phyloP scores from a whole-genome alignment of 2,329 filamentous ascomycete species.

The Lithohypha guttulata region DNA sequence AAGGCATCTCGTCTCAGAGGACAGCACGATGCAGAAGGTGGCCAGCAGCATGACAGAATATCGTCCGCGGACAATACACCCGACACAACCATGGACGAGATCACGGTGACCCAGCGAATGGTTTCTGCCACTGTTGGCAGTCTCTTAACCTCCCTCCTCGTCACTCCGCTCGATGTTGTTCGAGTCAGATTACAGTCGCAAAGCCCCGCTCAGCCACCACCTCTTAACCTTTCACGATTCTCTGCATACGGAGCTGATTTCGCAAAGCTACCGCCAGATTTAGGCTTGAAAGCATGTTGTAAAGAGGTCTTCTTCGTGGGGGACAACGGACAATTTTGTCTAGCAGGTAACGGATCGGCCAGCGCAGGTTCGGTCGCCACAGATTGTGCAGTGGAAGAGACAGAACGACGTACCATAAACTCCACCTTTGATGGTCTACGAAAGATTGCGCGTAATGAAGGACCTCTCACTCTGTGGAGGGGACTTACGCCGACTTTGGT shows the following conservation, averaged over 20 bases:
- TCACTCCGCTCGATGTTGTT: slow-evolving; percentile 93
- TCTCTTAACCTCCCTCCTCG: slow-evolving; percentile 76
- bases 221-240: slow-evolving; percentile 46
- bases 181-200: slow-evolving; percentile 91
- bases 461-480: slow-evolving; percentile 75
- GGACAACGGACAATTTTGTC: slow-evolving; percentile 68
- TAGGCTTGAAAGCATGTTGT: slow-evolving; percentile 90
- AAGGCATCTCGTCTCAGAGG: slow-evolving; percentile 9
- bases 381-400: slow-evolving; percentile 80
- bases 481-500: slow-evolving; percentile 86
- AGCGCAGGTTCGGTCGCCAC: slow-evolving; percentile 34
- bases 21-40: slow-evolving; percentile 13
- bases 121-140: slow-evolving; percentile 84
- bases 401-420: slow-evolving; percentile 70
- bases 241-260: slow-evolving; percentile 44
- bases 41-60: slow-evolving; percentile 23
- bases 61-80: slow-evolving; percentile 14
- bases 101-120: slow-evolving; percentile 86
- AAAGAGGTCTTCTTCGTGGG: slow-evolving; percentile 95
- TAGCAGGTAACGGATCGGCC: slow-evolving; percentile 46
- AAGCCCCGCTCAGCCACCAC: slow-evolving; percentile 38
- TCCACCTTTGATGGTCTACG: slow-evolving; percentile 84
- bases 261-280: slow-evolving; percentile 64
- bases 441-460: slow-evolving; percentile 93
- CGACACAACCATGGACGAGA: slow-evolving; percentile 33